These are phyloP conservation scores for Hymenoscyphus linearis DNA, from an alignment of 2,329 filamentous ascomycete genomes.

Conservation along the genomic window DNA sequence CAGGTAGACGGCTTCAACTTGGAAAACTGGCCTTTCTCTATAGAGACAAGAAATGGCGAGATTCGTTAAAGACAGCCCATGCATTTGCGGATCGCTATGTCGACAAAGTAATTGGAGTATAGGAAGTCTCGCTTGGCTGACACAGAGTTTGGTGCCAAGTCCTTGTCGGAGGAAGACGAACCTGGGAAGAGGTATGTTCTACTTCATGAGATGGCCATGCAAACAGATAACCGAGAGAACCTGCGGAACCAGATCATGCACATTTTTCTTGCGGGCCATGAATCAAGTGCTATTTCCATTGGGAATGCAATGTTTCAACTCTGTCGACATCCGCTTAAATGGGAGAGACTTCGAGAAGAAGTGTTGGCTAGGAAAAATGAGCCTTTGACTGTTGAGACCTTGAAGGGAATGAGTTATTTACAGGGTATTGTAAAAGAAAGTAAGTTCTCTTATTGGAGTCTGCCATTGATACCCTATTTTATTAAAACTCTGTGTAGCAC, in stretches of 20 bases:
- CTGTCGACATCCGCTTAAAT: slow-evolving; percentile 3
- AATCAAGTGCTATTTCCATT: slow-evolving; percentile 9
- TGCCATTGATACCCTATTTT: background rate
- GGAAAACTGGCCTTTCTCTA: slow-evolving; percentile 17
- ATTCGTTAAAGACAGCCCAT: slow-evolving; percentile 17
- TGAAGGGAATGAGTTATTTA: slow-evolving; percentile 3
- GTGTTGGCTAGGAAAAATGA: slow-evolving; percentile 15
- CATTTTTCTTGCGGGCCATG: slow-evolving; percentile 31
- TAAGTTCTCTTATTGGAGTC: background rate
- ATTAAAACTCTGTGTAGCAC: slow-evolving; percentile 28
- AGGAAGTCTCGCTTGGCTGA: background rate
- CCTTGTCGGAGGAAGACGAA: background rate
- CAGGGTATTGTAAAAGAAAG: slow-evolving; percentile 8
- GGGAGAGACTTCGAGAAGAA: slow-evolving; percentile 7
- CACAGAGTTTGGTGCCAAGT: slow-evolving; percentile 14
- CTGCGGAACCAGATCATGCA: slow-evolving; percentile 6
- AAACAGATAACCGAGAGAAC: slow-evolving; percentile 3
- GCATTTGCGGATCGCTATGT: slow-evolving; percentile 16
- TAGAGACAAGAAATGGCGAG: slow-evolving; percentile 16
- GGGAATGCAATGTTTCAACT: slow-evolving; percentile 11
- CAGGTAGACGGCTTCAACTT: slow-evolving; percentile 21
- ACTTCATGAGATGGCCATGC: slow-evolving; percentile 7
- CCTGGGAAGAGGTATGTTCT: background rate
- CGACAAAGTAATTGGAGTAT: slow-evolving; percentile 10
- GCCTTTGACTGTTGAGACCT: slow-evolving; percentile 40